Base-by-base conservation (phyloP, 441 rosid species). In the Hura crepitans region DNA sequence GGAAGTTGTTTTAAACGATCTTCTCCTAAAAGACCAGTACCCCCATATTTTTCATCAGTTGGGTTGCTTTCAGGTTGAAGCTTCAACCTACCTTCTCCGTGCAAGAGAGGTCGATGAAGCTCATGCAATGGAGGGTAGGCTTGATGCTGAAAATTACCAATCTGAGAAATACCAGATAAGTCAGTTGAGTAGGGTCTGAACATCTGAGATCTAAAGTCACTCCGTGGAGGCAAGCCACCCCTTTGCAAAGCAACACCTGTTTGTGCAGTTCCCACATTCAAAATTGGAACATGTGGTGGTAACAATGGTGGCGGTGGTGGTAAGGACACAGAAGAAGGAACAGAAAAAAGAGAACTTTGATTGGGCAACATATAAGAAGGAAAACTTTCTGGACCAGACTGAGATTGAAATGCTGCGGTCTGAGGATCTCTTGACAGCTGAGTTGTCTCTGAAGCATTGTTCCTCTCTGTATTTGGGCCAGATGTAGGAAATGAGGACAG, bases 321-420 rank as follows among this genome's bases (percentile, higher is more conserved):
- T 71, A 78, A 49, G 50, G 82, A 56, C 22, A 66, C 54, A 79
- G 72, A 75, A 35, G 83, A 75, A 23, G 79, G 77, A 55, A 67
- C 57, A 46, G 75, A 42, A 62, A 83, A 75, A 54, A 60, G 75
- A 74, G 81, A 72, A 18, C 55, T 77, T 51, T 73, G 82, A 74
- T 66, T 54, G 47, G 86, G 80, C 61, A 83, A 74, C 80, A 78
- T 76, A 61, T 75, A 70, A 8, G 84, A 49, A 66, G 78, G 81
- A 78, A 77, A 66, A 58, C 76, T 72, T 75, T 77, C 84, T 31
- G 39, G 45, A 58, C 71, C 68, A 57, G 81, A 59, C 43, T 78
- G 83, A 72, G 74, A 56, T 53, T 77, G 65, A 50, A 68, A 68
- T 25, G 78, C 59, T 62, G 77, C 63, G 68, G 56, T 53, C 67